Percentiles rank a stretch among this genome's conserved stretches.
Evolutionary conservation across 768 basidiomycete genomes (phyloP).

Genomic region (Butyriboletus loyo): DNA sequence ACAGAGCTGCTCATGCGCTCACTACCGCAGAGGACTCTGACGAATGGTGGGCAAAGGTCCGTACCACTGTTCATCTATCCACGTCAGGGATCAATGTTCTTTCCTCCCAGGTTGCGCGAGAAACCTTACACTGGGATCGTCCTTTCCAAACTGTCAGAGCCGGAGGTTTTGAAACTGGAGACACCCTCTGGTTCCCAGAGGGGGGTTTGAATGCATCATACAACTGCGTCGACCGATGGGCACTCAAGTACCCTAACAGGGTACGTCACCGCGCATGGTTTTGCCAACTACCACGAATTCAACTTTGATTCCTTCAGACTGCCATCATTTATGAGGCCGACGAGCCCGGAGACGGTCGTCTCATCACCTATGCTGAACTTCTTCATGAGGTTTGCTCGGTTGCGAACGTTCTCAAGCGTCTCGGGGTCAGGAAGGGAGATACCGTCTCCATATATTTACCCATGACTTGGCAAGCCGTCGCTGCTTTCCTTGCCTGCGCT

Average conservation of each 20-base stretch:
- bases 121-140: slow-evolving; percentile 82
- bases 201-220: slow-evolving; percentile 90
- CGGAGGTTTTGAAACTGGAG: slow-evolving; percentile 80
- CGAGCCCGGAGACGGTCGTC: slow-evolving; percentile 77
- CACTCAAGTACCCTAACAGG: slow-evolving; percentile 83
- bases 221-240: slow-evolving; percentile 98
- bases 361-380: slow-evolving; percentile 80
- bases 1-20: slow-evolving; percentile 59
- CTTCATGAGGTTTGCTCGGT: slow-evolving; percentile 84
- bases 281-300: not conserved
- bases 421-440: slow-evolving; percentile 94
- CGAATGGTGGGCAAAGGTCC: slow-evolving; percentile 86
- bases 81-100: not conserved
- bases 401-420: slow-evolving; percentile 87
- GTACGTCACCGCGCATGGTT: slow-evolving; percentile 33
- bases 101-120: slow-evolving; percentile 55
- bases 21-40: slow-evolving; percentile 79
- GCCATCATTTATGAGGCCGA: slow-evolving; percentile 99
- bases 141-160: slow-evolving; percentile 85
- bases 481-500: slow-evolving; percentile 96
- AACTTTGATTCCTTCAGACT: slow-evolving; percentile 43
- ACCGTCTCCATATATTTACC: slow-evolving; percentile 91
- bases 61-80: not conserved
- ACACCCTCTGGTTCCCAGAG: slow-evolving; percentile 96
- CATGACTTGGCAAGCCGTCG: slow-evolving; percentile 94